A percentile compares a stretch with the other conserved stretches of the same genome.
phyloP scores from a whole-genome alignment of 202 grass and related monocot species.

The Bolboschoenoplectus hybrid region DNA sequence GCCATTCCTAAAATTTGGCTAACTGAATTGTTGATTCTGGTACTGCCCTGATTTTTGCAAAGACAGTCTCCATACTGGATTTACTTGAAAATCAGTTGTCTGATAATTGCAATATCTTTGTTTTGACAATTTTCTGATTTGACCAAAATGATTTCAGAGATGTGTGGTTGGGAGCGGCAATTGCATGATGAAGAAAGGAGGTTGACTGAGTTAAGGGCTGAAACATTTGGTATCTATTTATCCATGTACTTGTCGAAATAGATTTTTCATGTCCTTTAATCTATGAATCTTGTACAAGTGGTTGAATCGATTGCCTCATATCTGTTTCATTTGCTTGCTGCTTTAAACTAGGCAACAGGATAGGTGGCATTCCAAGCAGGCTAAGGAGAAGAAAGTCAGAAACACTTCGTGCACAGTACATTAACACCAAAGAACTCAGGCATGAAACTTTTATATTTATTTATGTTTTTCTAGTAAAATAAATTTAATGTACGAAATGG shows the following conservation, averaged over 20 bases:
- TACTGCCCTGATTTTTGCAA: background rate
- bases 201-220: slow-evolving; percentile 46
- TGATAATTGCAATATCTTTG: background rate
- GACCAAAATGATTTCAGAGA: slow-evolving; percentile 54
- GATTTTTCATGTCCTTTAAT: slow-evolving; percentile 5
- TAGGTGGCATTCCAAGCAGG: slow-evolving; percentile 47
- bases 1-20: background rate
- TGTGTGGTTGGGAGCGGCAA: slow-evolving; percentile 71
- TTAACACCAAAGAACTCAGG: slow-evolving; percentile 79
- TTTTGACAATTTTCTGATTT: slow-evolving; percentile 33
- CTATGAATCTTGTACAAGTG: slow-evolving; percentile 36
- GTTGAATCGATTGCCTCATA: background rate
- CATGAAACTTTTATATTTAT: slow-evolving; percentile 27
- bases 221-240: slow-evolving; percentile 60
- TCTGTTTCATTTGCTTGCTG: background rate
- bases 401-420: slow-evolving; percentile 90
- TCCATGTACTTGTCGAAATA: background rate
- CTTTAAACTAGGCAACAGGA: slow-evolving; percentile 48
- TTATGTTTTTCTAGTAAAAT: slow-evolving; percentile 17
- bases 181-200: slow-evolving; percentile 61
- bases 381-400: slow-evolving; percentile 77
- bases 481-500: slow-evolving; percentile 15
- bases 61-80: background rate
- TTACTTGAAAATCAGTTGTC: background rate
- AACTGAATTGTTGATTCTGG: slow-evolving; percentile 17